Evolutionary conservation across 768 basidiomycete genomes (phyloP).

Genomic region (Erythrobasidium yunnanense): DNA sequence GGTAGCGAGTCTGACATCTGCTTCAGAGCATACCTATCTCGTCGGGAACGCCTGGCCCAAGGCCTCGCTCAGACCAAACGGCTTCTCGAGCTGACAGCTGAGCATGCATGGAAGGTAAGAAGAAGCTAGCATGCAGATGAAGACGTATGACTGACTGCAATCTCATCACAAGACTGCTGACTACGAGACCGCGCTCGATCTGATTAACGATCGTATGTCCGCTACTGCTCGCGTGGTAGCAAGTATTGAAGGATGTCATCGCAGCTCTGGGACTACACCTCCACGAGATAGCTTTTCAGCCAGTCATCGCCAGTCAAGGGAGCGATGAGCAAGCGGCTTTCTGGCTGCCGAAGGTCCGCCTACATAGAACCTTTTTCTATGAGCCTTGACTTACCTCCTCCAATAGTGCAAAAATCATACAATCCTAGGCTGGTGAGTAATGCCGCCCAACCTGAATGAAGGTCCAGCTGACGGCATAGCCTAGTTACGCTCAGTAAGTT

Average conservation of each 20-base stretch:
- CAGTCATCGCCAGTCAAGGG: slow-evolving; percentile 12
- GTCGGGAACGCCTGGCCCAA: not conserved
- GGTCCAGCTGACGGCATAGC: not conserved
- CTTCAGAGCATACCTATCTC: not conserved
- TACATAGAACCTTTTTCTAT: not conserved
- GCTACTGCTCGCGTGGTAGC: not conserved
- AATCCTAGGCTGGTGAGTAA: not conserved
- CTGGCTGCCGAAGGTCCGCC: not conserved
- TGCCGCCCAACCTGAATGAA: not conserved
- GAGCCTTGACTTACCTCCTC: not conserved
- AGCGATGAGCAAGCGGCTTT: not conserved
- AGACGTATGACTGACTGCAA: not conserved
- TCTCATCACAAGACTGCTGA: not conserved
- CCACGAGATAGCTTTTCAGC: slow-evolving; percentile 15
- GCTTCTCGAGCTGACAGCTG: slow-evolving; percentile 2
- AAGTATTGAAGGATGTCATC: not conserved
- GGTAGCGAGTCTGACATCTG: not conserved
- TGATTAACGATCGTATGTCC: not conserved
- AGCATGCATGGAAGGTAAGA: not conserved
- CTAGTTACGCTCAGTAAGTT: slow-evolving; percentile 10
- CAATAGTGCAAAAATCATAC: not conserved
- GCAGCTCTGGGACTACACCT: not conserved
- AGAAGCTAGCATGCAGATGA: not conserved
- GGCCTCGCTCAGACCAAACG: not conserved
- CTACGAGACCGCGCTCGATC: not conserved